phyloP scores from a whole-genome alignment of 176 grass and related monocot species.

The Avena insularis region DNA sequence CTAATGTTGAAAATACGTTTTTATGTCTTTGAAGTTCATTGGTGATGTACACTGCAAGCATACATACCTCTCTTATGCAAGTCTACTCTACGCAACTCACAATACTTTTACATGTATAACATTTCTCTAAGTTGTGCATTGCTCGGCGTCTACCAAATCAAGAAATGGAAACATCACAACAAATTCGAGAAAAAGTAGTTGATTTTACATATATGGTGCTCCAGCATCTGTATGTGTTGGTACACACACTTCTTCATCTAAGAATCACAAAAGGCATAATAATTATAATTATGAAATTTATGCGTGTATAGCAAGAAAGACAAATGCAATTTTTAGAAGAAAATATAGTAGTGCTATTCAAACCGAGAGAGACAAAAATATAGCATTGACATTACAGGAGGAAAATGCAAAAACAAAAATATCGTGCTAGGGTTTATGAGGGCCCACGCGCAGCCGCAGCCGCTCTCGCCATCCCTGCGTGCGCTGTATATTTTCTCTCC shows the following conservation, averaged over 20 bases:
- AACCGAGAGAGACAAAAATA: neutral
- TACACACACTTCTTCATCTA: neutral
- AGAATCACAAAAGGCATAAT: neutral
- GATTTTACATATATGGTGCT: neutral
- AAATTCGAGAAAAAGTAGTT: neutral
- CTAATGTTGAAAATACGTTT: too few relatives aligned
- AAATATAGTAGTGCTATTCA: neutral
- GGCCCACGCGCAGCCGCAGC: slow-evolving; percentile 46
- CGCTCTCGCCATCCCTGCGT: slow-evolving; percentile 6
- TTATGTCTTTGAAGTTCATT: too few relatives aligned
- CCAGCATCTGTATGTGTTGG: neutral
- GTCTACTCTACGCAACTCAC: too few relatives aligned
- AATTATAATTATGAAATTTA: neutral
- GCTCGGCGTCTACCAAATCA: neutral
- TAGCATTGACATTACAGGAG: neutral
- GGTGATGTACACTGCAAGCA: too few relatives aligned
- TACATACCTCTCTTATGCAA: too few relatives aligned
- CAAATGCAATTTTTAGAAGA: neutral
- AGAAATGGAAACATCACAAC: neutral
- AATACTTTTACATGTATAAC: too few relatives aligned
- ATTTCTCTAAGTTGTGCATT: too few relatives aligned
- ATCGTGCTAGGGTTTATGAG: slow-evolving; percentile 49
- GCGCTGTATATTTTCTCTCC: slow-evolving; percentile 7
- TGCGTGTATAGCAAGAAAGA: neutral
- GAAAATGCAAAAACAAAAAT: neutral